These are phyloP conservation scores for Skeletonema menzelii DNA, from an alignment of 108 stramenopile genomes.

Conservation along the genomic window DNA sequence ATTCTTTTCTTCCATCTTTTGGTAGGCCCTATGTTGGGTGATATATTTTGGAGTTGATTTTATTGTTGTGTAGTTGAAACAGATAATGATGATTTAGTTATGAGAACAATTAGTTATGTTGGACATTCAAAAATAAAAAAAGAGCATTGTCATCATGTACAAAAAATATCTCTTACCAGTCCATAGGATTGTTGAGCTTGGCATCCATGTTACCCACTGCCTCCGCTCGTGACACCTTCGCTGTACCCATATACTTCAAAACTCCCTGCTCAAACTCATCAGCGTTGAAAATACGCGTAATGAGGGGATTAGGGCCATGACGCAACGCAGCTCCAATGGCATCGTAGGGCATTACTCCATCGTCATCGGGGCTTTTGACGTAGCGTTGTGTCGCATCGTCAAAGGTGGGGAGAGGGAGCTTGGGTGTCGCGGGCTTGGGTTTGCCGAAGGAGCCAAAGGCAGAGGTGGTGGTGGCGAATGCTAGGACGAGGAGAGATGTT, in stretches of 20 bases:
- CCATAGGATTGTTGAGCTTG: conserved; percentile 57
- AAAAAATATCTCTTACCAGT: conserved; percentile 36
- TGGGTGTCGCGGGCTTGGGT: background rate
- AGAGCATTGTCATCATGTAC: background rate
- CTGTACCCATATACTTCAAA: conserved; percentile 55
- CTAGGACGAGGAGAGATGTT: background rate
- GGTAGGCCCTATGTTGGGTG: conserved; percentile 31
- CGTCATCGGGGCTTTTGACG: conserved; percentile 40
- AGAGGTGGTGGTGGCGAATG: background rate
- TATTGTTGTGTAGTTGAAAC: no score
- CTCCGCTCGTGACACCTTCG: conserved; percentile 36
- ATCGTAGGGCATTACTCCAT: conserved; percentile 55
- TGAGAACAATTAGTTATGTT: no score
- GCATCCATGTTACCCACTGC: conserved; percentile 67
- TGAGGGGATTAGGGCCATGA: conserved; percentile 54
- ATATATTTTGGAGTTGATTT: no score
- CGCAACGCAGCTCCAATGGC: conserved; percentile 57
- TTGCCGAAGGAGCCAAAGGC: conserved; percentile 29
- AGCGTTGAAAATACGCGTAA: conserved; percentile 46
- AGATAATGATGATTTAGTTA: no score
- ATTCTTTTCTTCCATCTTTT: conserved; percentile 60
- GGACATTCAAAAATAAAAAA: no score
- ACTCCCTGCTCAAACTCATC: conserved; percentile 63
- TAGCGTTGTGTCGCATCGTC: conserved; percentile 40
- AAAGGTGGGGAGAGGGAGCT: conserved; percentile 44